Base-by-base conservation (phyloP, 1,284 basidiomycete genomes). In the Tremellales sp. region DNA sequence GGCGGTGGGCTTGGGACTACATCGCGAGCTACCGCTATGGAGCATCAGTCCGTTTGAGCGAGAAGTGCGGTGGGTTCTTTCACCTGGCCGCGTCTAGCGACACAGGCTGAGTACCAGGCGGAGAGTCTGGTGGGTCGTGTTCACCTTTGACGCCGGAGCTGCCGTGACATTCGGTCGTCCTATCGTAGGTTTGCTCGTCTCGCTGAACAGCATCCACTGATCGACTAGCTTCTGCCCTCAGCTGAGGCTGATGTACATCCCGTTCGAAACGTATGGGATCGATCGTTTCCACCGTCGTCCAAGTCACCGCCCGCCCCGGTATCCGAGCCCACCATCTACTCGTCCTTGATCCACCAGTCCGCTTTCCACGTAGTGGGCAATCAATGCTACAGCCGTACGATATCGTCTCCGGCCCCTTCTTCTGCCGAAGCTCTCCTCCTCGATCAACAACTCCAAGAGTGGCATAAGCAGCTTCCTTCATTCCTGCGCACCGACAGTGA, bases 141-240 rank as follows among this genome's bases (percentile, higher is more conserved):
- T 49, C 49, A 52, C 53, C 15, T 64, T 64, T 40, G 61, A 64
- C 31, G 45, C 59, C 7, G 61, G 60, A 19, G 57, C 55, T 10
- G 46, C 50, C 27, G 48, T 62, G 40, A 65, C 63, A 0, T 65
- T 65, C 33, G 61, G 61, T 1, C 52, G 61, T 1, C 61, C 63
- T 2, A 58, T 62, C 13, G 58, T 60, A 35, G 51, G 58, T 49
- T 13, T 12, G 89, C 89, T 15, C 7, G 88, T 88, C 17, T 21
- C 19, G 13, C 6, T 19, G 4, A 17, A 41, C 8, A 15, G 29
- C 8, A 8, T 15, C 19, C 22, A 22, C 40, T 41, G 40, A 41
- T 41, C 2, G 8, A 35, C 19, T 33, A 57, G 56, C 51, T 60
- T 3, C 53, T 60, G 2, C 58, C 58, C 0, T 45, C 54, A 10